Evolutionary conservation across 768 basidiomycete genomes (phyloP), one percentile per base, ranked within the genome.

Genomic region (Chalciporus piperatus): DNA sequence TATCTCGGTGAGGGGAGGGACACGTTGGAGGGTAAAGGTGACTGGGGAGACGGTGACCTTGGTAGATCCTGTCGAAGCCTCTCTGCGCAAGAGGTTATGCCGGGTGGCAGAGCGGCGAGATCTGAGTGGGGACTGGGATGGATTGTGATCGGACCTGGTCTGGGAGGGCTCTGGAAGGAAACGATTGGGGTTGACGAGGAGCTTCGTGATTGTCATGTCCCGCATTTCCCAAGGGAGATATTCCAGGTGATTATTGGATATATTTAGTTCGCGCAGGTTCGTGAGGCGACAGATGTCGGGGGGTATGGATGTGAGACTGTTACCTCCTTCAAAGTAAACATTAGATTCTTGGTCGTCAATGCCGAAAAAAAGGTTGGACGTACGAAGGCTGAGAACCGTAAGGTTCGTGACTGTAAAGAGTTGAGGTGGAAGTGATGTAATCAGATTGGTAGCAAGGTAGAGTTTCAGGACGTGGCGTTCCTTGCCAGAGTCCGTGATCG

Each of bases 201-300:
- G 68, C 9, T 62, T 71, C 17, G 61, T 61, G 1, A 88, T 70
- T n/a, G 63, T 72, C 78, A 87, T 81, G 27, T 68, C 61, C n/a
- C 76, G 64, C 62, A 89, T 76, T 61, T 89, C 86, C 7, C 82
- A 76, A 13, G 88, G 88, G 0, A 90, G 65, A 63, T 78, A 85
- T 48, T 63, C 59, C 2, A 89, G 67, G 28, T 68, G 64, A 63
- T 90, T 90, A 47, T 75, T 73, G 0, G 83, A 73, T 4, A 90
- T 59, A 52, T 87, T 85, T 7, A 90, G 73, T 40, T 83, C 78
- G 44, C 72, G 72, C 3, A 90, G 74, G 44, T 77, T 76, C 9
- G 61, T 70, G 16, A 89, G 71, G 6, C 70, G 70, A 17, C 66
- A 71, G 32, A 90, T 83, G 45, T 85, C 85, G 0, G 87, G 80